A percentile compares a stretch with the other conserved stretches of the same genome.
Evolutionary conservation across 331 rosid genomes (phyloP).

Genomic region (Ulmus americana): DNA sequence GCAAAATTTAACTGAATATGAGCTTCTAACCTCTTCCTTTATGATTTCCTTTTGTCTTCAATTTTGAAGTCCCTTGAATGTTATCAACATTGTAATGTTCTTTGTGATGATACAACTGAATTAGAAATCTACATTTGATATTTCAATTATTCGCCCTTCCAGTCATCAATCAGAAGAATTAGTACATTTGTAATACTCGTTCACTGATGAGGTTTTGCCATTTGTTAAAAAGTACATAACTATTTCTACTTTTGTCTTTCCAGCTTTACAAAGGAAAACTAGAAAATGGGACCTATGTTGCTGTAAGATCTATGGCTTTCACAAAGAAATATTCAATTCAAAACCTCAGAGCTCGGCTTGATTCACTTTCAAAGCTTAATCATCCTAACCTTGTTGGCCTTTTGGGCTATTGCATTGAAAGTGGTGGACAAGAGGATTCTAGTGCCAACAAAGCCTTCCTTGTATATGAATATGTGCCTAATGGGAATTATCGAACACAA

Average conservation of each 20-base stretch:
- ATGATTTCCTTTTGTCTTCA: not conserved
- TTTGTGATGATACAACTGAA: not conserved
- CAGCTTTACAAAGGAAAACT: constrained; percentile 72
- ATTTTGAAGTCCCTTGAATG: not conserved
- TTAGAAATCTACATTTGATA: not conserved
- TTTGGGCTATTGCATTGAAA: constrained; percentile 69
- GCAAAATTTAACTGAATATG: not conserved
- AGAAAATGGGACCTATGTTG: constrained; percentile 57
- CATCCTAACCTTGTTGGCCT: constrained; percentile 84
- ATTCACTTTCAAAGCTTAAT: constrained; percentile 76
- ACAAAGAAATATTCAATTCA: constrained; percentile 57
- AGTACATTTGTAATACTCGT: not conserved
- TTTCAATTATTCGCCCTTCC: too few species aligned
- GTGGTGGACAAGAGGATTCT: constrained; percentile 47
- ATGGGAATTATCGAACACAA: constrained; percentile 44
- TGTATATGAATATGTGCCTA: constrained; percentile 51
- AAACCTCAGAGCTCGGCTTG: constrained; percentile 63
- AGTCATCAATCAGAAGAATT: too few species aligned
- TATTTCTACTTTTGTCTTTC: constrained; percentile 19
- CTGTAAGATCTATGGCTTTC: constrained; percentile 43
- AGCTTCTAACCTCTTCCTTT: not conserved
- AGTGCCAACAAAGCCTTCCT: constrained; percentile 50
- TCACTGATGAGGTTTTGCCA: not conserved
- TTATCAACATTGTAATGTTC: not conserved
- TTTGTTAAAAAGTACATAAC: not conserved